These are phyloP conservation scores for Hammondia hammondi DNA, from an alignment of 169 alveolate species.

Conservation along the genomic window DNA sequence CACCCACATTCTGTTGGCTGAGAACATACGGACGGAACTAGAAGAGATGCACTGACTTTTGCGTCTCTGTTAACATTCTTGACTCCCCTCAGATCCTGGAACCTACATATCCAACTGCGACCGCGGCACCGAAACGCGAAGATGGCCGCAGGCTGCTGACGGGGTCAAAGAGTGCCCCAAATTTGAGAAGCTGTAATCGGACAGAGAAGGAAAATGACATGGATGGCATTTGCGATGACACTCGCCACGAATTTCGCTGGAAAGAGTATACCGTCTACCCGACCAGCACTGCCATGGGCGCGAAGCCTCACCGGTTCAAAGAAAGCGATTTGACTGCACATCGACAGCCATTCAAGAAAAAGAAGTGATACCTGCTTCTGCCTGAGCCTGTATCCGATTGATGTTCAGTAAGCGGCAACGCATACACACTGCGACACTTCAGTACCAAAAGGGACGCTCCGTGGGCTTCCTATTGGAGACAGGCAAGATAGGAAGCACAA, in stretches of 20 bases:
- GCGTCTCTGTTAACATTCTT: background rate
- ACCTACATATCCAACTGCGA: background rate
- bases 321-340: background rate
- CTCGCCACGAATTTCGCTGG: background rate
- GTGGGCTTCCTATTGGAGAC: too few relatives aligned
- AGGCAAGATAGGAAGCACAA: too few relatives aligned
- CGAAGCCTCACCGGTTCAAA: slow-evolving; percentile 10
- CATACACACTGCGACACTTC: too few relatives aligned
- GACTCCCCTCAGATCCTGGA: background rate
- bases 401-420: too few relatives aligned
- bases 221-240: background rate
- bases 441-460: too few relatives aligned
- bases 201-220: background rate
- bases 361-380: background rate
- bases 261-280: slow-evolving; percentile 11
- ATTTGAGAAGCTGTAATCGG: background rate
- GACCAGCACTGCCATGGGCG: slow-evolving; percentile 12
- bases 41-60: background rate
- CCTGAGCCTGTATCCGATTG: too few relatives aligned
- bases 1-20: too few relatives aligned
- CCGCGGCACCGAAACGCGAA: background rate
- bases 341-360: background rate
- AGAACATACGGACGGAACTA: background rate
- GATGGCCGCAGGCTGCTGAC: background rate
- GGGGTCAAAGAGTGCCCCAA: background rate